phyloP scores from a whole-genome alignment of 2,329 filamentous ascomycete genomes.

The Berkeleyomyces rouxiae region DNA sequence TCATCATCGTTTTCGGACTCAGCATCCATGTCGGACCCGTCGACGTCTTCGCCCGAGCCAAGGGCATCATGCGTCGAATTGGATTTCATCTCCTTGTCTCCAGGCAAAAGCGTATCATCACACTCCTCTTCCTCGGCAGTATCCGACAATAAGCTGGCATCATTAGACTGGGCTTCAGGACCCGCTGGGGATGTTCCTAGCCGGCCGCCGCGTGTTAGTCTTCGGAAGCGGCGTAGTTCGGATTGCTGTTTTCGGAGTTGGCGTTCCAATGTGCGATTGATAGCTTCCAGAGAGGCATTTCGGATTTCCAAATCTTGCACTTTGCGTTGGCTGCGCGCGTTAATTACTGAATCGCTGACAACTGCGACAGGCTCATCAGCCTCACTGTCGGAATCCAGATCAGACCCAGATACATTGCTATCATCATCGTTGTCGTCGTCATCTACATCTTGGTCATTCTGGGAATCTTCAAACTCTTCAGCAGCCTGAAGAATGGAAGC shows the following conservation, averaged over 20 bases:
- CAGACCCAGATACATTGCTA: conserved; percentile 2
- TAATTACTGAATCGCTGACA: conserved; percentile 59
- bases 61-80: not conserved
- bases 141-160: conserved; percentile 29
- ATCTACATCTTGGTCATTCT: not conserved
- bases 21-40: conserved; percentile 26
- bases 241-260: conserved; percentile 82
- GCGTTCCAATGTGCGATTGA: conserved; percentile 82
- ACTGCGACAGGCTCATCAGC: conserved; percentile 5
- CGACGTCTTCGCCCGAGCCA: conserved; percentile 25
- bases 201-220: conserved; percentile 67
- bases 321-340: conserved; percentile 80
- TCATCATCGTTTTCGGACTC: conserved; percentile 28
- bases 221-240: conserved; percentile 69
- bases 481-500: conserved; percentile 39
- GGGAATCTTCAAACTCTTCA: conserved; percentile 28
- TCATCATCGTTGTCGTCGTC: conserved; percentile 1
- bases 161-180: conserved; percentile 27
- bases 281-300: conserved; percentile 85
- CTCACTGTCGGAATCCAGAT: conserved; percentile 7
- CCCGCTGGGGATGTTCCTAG: conserved; percentile 39
- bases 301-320: conserved; percentile 93
- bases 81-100: not conserved
- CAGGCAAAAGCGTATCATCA: conserved; percentile 6
- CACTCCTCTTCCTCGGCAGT: conserved; percentile 29